Conservation (phyloP, 129 eudicot species). For the Saposhnikovia divaricata region DNA sequence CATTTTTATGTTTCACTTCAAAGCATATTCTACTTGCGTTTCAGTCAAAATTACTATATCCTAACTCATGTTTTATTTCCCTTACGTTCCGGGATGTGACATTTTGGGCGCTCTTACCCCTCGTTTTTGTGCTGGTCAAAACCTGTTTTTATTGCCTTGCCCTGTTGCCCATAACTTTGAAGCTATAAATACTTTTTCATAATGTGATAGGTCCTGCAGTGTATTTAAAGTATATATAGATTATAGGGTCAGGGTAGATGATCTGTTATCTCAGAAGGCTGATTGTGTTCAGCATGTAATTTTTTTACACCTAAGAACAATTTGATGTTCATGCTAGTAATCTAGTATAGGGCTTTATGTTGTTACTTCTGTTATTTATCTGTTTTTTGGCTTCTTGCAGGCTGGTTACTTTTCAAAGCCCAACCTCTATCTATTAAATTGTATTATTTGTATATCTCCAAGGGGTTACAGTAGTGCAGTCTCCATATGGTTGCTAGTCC, state of each 20-base stretch:
- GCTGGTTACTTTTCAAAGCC: not conserved
- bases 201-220: not conserved
- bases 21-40: not conserved
- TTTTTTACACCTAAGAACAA: not conserved
- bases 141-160: not conserved
- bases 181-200: not conserved
- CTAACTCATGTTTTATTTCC: not conserved
- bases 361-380: not conserved
- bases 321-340: not conserved
- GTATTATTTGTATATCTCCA: not conserved
- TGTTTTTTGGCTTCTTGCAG: slow-evolving; percentile 1
- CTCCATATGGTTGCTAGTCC: not conserved
- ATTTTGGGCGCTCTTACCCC: not conserved
- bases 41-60: too few relatives aligned
- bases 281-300: not conserved
- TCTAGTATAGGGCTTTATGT: not conserved
- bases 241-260: not conserved
- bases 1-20: not conserved
- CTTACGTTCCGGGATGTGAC: not conserved
- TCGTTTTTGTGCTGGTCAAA: not conserved
- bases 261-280: not conserved
- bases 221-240: not conserved
- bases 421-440: not conserved
- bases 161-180: not conserved
- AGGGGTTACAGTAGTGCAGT: not conserved